Evolutionary conservation across 2,329 filamentous ascomycete species (phyloP), one percentile per base, ranked within the genome.

Genomic region (Mycosphaerelloides madeirae): DNA sequence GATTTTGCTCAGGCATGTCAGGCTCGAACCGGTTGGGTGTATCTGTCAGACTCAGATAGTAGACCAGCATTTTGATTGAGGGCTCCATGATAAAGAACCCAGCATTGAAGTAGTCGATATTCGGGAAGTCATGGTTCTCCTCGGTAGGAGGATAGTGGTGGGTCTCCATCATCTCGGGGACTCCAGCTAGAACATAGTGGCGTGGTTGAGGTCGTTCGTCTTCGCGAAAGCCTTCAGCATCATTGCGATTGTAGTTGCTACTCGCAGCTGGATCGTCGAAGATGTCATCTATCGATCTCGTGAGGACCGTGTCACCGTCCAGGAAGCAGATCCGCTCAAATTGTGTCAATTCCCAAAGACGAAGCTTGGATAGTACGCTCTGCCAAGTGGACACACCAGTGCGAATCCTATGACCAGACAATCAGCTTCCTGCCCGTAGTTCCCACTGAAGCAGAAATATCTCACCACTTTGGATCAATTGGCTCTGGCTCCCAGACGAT

Each of bases 351-450:
- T 68, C 55, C 59, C 60, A 69, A 2, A 67, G 55, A 18, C 64
- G 63, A 19, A 70, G 53, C 52, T 70, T 70, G 13, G 63, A 60
- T 57, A 69, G 56, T 18, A 68, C 57, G 22, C 67, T 58, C 35
- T 56, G 49, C 65, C 64, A 70, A 1, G 35, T 38, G 7, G 41
- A 14, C 7, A 47, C 38, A 11, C 34, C 33, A 3, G 51, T 50
- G 16, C 38, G 44, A 8, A 53, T 45, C 37, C 15, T 35, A 6
- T 35, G 11, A 6, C 7, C n/a, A 5, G 22, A 9, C 11, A 18
- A 18, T 35, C 33, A 35, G 33, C 16, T 35, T 16, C 6, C 33
- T 15, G 11, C 19, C 6, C 13, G 12, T 12, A 35, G 9, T 12
- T 35, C 19, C 6, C 9, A 32, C 15, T 35, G n/a, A 6, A 18